A percentile compares a stretch with the other conserved stretches of the same genome.
These are phyloP conservation scores for Yamagishiella unicocca DNA, from an alignment of 139 green algal species.

Conservation along the genomic window DNA sequence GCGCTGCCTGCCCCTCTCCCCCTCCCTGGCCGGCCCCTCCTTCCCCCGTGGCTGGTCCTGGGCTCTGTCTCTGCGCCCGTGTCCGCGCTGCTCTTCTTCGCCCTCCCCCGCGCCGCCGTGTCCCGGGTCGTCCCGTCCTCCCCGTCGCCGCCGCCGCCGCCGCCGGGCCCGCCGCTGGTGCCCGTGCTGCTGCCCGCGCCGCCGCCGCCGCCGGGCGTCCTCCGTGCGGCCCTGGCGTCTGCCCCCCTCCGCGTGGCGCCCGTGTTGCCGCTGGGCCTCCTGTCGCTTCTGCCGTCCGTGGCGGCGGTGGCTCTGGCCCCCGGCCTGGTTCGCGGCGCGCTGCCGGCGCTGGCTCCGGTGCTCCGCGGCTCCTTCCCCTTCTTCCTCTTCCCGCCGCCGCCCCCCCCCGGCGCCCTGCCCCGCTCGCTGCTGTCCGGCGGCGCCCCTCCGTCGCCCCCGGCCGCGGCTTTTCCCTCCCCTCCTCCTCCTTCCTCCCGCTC, in stretches of 20 bases:
- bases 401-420: constrained; percentile 72
- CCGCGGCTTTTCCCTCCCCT: constrained; percentile 84
- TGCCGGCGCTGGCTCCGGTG: constrained; percentile 32
- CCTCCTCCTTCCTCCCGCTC: constrained; percentile 75
- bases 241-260: constrained; percentile 52
- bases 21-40: constrained; percentile 75
- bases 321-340: constrained; percentile 64
- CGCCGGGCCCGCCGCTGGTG: not conserved
- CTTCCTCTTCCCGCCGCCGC: constrained; percentile 82
- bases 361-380: constrained; percentile 74
- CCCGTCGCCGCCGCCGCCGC: constrained; percentile 16
- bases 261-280: constrained; percentile 79
- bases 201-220: not conserved
- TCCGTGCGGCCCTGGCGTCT: constrained; percentile 58
- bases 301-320: constrained; percentile 77
- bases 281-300: constrained; percentile 76
- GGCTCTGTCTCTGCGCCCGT: constrained; percentile 77
- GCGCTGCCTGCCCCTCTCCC: constrained; percentile 65
- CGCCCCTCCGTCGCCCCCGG: constrained; percentile 81
- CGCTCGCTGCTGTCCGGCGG: constrained; percentile 75
- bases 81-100: constrained; percentile 63
- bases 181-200: not conserved
- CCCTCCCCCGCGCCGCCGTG: constrained; percentile 27
- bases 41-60: constrained; percentile 82
- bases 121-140: not conserved